Evolutionary conservation across 257 asterid species (phyloP), one percentile per base, ranked within the genome.

Genomic region (Nicotiana undulata): DNA sequence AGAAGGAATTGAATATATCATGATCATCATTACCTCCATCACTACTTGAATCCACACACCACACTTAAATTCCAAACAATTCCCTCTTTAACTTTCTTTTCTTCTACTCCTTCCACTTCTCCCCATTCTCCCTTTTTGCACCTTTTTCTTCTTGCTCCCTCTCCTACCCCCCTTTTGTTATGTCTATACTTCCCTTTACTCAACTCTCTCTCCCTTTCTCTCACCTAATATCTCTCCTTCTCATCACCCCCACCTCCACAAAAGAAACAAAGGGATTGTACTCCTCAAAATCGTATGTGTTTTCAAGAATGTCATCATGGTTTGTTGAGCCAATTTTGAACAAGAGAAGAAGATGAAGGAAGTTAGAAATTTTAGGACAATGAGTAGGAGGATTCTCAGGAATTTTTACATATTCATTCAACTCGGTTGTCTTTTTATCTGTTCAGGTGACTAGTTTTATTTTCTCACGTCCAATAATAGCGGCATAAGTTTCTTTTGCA

Each of bases 11-110:
- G 86, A 84, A 86, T 83, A 75, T 70, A 84, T 83, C 86, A 85
- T 74, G 28, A 77, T 75, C 89, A 90, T 88, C 87, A 88, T 86
- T 85, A 85, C 88, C 22, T 79, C 81, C 88, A 88, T 88, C 94
- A 89, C 88, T 83, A 82, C 70, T 85, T 76, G 77, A 77, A 81
- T 85, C 87, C 86, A 78, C 82, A 88, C 81, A 63, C 58, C 85
- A 49, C 79, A 79, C 77, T 80, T 83, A 75, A 77, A 83, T 86
- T 85, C 85, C 88, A 87, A 89, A 86, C 29, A 79, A 84, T 87
- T 82, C 88, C 84, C 81, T 80, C 88, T 85, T 60, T 32, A 65
- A 24, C 84, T 85, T 60, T 76, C 83, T 83, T 89, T 85, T 85
- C 81, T 76, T 64, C 79, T 79, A 83, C 82, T 80, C 86, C 80